Base-by-base conservation (phyloP, 345 rosid species). In the Salix arbutifolia region DNA sequence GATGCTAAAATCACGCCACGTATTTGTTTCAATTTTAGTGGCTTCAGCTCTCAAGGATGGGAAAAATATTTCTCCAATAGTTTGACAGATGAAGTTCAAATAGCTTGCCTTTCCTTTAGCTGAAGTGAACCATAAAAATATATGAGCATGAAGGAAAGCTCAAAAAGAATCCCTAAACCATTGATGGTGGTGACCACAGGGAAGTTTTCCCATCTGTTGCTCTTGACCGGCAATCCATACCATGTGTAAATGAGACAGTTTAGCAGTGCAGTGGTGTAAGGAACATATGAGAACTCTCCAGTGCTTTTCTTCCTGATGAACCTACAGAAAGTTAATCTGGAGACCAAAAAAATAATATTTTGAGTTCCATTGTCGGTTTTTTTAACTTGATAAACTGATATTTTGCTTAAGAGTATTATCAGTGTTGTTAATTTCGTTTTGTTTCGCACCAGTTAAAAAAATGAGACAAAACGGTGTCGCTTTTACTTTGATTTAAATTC, bases 211-310 rank as follows among this genome's bases (percentile, higher is more conserved):
- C 94, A 93, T 76, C 65, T 76, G 86, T 79, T 69, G 89, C 97
- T 95, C 38, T 93, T 97, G 12, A 91, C 68, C 0, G 99, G 99
- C 79, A 90, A 68, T 28, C 93, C 99, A 42, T 95, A 95, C 97
- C 97, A 91, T 65, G 91, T 90, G 75, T 86, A 91, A 1, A 95
- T 77, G 37, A 95, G 87, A 78, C 99, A 95, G 74, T 89, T 91
- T 38, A 85, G 72, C 6, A 91, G 86, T 28, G 98, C 81, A 66
- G 86, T 74, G 21, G 86, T 77, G 84, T 93, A 95, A 46, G 98
- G 99, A 60, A 95, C 7, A 76, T 94, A 90, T 69, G 99, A 93
- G 77, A 89, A 95, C 83, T 85, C 90, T 72, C 86, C 96, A 0
- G 91, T 90, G 82, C 87, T 91, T 85, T 82, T 90, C 89, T 84